Percentiles rank a stretch among this genome's conserved stretches.
Evolutionary conservation across 306 rosid species (phyloP).

Genomic region (Cicer chorassanicum): DNA sequence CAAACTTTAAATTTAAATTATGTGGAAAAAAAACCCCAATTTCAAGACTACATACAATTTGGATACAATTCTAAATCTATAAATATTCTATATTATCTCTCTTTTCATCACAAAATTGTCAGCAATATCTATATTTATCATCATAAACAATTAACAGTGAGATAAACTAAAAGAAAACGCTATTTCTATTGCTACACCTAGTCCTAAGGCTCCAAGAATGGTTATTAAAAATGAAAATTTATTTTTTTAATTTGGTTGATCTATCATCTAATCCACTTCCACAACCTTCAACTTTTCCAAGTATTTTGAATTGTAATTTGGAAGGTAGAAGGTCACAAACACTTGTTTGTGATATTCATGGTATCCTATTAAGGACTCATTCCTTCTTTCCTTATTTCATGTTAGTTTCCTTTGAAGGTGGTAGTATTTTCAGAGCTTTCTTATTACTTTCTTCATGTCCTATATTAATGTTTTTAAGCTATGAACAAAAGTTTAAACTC

Average conservation of each 20-base stretch:
- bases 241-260: constrained; percentile 6
- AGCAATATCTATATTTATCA: no score
- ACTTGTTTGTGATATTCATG: constrained; percentile 61
- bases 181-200: no score
- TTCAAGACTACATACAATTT: no score
- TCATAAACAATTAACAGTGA: no score
- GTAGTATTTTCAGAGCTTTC: constrained; percentile 69
- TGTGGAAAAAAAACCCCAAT: no score
- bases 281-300: constrained; percentile 31
- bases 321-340: constrained; percentile 44
- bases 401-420: constrained; percentile 83
- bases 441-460: constrained; percentile 66
- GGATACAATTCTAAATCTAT: no score
- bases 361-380: constrained; percentile 51
- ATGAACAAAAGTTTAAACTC: constrained; percentile 36
- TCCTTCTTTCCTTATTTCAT: constrained; percentile 85
- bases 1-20: no score
- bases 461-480: constrained; percentile 41
- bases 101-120: no score
- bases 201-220: no score
- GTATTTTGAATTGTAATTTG: constrained; percentile 24
- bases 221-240: not conserved
- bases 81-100: no score
- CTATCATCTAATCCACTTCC: constrained; percentile 19
- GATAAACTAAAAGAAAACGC: no score